Conservation (phyloP, 1,139 yeast species). For the Casaregolazyma lundiana region DNA sequence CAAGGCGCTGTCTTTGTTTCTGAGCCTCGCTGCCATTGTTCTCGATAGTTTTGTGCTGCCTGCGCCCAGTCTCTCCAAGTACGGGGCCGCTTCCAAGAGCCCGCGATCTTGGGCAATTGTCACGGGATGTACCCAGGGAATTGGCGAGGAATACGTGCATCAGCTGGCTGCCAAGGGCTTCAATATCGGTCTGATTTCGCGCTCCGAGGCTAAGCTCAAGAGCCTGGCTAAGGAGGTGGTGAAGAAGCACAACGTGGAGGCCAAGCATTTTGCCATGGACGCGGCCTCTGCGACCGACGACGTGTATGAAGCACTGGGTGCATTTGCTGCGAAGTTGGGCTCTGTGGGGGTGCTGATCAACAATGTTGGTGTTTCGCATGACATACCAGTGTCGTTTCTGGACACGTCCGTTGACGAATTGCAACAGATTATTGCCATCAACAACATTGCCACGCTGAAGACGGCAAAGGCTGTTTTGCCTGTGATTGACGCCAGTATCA, state of each 20-base stretch:
- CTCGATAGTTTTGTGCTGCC: conserved; percentile 63
- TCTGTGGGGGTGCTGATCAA: conserved; percentile 69
- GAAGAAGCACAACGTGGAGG: conserved; percentile 53
- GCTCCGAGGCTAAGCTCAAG: conserved; percentile 76
- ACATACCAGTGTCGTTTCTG: conserved; percentile 88
- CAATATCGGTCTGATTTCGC: conserved; percentile 74
- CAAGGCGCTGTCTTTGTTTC: conserved; percentile 41
- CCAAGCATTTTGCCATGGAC: conserved; percentile 73
- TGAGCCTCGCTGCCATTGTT: conserved; percentile 43
- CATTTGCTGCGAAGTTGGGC: conserved; percentile 44
- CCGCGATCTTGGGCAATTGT: conserved; percentile 70
- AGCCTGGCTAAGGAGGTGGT: conserved; percentile 59
- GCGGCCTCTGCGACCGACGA: conserved; percentile 53
- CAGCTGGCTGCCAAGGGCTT: conserved; percentile 86
- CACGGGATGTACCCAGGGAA: conserved; percentile 97
- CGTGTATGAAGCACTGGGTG: conserved; percentile 52
- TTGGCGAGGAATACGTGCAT: conserved; percentile 84
- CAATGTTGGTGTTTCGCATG: conserved; percentile 93
- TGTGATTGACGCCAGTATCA: conserved; percentile 48
- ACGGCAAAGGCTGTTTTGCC: conserved; percentile 79
- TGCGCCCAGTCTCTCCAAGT: conserved; percentile 55
- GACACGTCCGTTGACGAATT: conserved; percentile 75
- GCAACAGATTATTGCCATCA: conserved; percentile 74
- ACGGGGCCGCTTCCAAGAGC: conserved; percentile 51
- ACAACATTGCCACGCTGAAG: conserved; percentile 77